Evolutionary conservation across 1,139 yeast species (phyloP), one percentile per base, ranked within the genome.

Genomic region (Blastobotrys ciferrii): DNA sequence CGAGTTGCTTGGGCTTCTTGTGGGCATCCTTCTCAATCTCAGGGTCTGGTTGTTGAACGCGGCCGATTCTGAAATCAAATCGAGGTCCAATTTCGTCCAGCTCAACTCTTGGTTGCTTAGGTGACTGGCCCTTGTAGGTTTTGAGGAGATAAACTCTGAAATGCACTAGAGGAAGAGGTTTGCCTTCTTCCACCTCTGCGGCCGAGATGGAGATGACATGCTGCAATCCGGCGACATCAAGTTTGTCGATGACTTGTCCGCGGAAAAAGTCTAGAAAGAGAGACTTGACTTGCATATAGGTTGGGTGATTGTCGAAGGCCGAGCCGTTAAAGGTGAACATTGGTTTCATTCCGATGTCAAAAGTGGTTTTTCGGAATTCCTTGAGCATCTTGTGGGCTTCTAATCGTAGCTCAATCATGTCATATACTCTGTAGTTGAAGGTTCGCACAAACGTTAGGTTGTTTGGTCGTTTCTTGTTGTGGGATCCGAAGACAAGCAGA

Each of bases 61-160:
- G 80, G 45, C 98, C 98, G 54, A 92, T 78, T 60, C 84, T 82
- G 71, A 92, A 92, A 64, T 92, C 98, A 52, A 94, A 77, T 60
- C 98, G 78, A 50, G 99, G 99, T 1, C 99, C 99, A 58, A 88
- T 84, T 69, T 92, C 99, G 53, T 86, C 95, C 46, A 92, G 73
- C 70, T 92, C 98, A 30, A 92, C 91, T 65, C 98, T 78, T 48
- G 98, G 98, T 48, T 88, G 76, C 65, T 87, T 88, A 44, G 88
- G 92, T 28, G 70, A 66, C 35, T 59, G 57, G 54, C 91, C 82
- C 65, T 77, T 82, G 67, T 70, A 84, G 2, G 98, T 82, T 65
- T 84, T 87, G 59, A 94, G 72, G 63, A 84, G 81, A 69, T 92
- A 92, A 20, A 89, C 97, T 70, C 99, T 81, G 77, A 92, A 91